Percentiles rank a stretch among this genome's conserved stretches.
Conservation (phyloP, 306 rosid species). For the Sesbania bispinosa region DNA sequence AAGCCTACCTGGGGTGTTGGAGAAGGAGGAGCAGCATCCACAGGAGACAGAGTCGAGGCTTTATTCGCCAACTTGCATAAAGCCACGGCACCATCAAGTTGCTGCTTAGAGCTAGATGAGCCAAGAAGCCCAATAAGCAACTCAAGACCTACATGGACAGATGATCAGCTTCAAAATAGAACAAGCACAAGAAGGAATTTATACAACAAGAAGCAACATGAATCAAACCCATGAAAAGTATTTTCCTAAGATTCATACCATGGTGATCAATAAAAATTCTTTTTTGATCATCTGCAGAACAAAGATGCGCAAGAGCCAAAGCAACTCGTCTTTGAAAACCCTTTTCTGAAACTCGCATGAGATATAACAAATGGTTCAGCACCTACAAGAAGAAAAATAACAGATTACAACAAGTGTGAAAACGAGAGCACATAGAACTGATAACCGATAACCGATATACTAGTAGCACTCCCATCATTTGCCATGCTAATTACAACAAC, state of each 20-base stretch:
- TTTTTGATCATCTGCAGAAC: constrained; percentile 79
- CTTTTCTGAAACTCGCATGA: constrained; percentile 85
- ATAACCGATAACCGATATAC: neutral
- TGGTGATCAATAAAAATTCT: constrained; percentile 69
- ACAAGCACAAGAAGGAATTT: constrained; percentile 10
- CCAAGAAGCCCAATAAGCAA: constrained; percentile 87
- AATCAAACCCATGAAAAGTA: constrained; percentile 1
- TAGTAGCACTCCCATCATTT: constrained; percentile 1
- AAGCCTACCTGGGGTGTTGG: constrained; percentile 88
- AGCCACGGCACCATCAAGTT: constrained; percentile 94
- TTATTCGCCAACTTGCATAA: constrained; percentile 84
- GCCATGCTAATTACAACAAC: neutral
- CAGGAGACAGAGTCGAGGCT: constrained; percentile 70
- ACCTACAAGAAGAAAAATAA: constrained; percentile 55
- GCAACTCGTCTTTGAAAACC: constrained; percentile 81
- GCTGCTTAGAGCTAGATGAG: constrained; percentile 67
- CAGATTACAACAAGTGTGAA: constrained; percentile 32
- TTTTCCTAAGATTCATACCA: constrained; percentile 45
- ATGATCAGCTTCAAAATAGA: constrained; percentile 23
- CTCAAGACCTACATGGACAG: constrained; percentile 67
- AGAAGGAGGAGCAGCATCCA: constrained; percentile 95
- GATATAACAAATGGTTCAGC: constrained; percentile 76
- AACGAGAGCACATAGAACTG: neutral
- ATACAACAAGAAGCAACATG: constrained; percentile 20
- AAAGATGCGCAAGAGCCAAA: constrained; percentile 96